Conservation (phyloP, 805 yeast genomes). For the Ogataea zsoltii region DNA sequence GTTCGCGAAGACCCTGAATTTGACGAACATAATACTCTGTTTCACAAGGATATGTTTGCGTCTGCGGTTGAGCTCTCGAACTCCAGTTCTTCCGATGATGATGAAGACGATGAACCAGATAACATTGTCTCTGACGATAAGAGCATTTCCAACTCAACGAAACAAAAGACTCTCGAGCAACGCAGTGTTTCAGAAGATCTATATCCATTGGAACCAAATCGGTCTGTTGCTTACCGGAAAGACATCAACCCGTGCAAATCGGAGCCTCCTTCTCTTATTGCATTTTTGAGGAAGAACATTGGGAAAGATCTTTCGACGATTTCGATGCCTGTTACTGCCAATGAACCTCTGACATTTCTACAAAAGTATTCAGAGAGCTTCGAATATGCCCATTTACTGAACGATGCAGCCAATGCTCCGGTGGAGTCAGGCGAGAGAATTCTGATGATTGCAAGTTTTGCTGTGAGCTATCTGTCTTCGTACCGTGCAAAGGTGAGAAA, state of each 20-base stretch:
- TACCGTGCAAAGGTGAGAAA: slow-evolving; percentile 74
- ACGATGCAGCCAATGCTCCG: slow-evolving; percentile 53
- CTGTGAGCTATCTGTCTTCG: slow-evolving; percentile 70
- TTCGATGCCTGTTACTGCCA: slow-evolving; percentile 92
- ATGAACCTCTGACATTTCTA: slow-evolving; percentile 85
- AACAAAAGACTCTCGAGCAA: background rate
- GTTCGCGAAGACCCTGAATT: slow-evolving; percentile 10
- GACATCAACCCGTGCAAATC: slow-evolving; percentile 59
- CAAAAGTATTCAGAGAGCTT: slow-evolving; percentile 78
- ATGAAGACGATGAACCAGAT: slow-evolving; percentile 17
- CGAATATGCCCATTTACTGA: slow-evolving; percentile 72
- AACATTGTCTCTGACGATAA: background rate
- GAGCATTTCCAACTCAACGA: background rate
- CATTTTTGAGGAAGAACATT: slow-evolving; percentile 82
- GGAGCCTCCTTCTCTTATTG: slow-evolving; percentile 79
- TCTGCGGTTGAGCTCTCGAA: slow-evolving; percentile 4
- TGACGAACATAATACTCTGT: slow-evolving; percentile 10
- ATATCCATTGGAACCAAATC: slow-evolving; percentile 66
- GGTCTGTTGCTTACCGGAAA: slow-evolving; percentile 50
- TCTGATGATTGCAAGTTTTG: slow-evolving; percentile 76
- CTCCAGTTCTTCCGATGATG: slow-evolving; percentile 16
- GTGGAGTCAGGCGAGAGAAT: slow-evolving; percentile 57
- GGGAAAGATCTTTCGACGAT: slow-evolving; percentile 86
- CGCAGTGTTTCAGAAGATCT: slow-evolving; percentile 36
- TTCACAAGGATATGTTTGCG: slow-evolving; percentile 10